Percentiles rank a stretch among this genome's conserved stretches.
phyloP scores from a whole-genome alignment of 495 filamentous ascomycete species.

The Staphylotrichum tortipilum region DNA sequence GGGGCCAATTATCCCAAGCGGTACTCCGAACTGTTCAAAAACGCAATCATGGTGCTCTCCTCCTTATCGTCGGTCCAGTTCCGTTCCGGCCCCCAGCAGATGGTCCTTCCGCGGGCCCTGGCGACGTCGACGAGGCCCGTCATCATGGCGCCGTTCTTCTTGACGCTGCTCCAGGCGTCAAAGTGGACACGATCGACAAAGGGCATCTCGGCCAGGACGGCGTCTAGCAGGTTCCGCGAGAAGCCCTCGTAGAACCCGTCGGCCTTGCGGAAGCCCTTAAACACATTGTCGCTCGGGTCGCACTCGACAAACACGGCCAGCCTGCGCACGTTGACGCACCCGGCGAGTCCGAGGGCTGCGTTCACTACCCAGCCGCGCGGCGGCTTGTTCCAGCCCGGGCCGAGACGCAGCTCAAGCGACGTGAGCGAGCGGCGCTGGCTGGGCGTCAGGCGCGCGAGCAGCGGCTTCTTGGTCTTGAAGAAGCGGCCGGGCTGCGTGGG shows the following conservation, averaged over 20 bases:
- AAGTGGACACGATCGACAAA: slow-evolving; percentile 58
- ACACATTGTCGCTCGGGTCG: slow-evolving; percentile 66
- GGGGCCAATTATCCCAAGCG: not conserved
- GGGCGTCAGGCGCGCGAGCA: slow-evolving; percentile 56
- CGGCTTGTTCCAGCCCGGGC: slow-evolving; percentile 71
- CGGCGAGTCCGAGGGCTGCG: slow-evolving; percentile 52
- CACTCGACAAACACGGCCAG: slow-evolving; percentile 71
- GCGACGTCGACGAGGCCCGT: slow-evolving; percentile 52
- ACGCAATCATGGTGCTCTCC: not conserved
- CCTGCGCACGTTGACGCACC: slow-evolving; percentile 51
- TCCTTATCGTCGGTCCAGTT: slow-evolving; percentile 44
- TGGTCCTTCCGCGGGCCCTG: slow-evolving; percentile 39
- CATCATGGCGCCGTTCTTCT: slow-evolving; percentile 62
- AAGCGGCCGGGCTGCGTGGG: slow-evolving; percentile 60
- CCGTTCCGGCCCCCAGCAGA: slow-evolving; percentile 62
- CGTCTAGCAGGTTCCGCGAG: slow-evolving; percentile 47
- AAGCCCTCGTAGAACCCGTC: slow-evolving; percentile 71
- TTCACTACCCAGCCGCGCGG: slow-evolving; percentile 66
- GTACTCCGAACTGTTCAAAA: not conserved
- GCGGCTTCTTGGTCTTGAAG: slow-evolving; percentile 52
- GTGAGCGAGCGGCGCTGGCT: slow-evolving; percentile 58
- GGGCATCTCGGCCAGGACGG: slow-evolving; percentile 53
- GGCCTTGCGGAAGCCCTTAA: slow-evolving; percentile 61
- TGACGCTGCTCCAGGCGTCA: slow-evolving; percentile 64
- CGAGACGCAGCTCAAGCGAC: slow-evolving; percentile 67